Evolutionary conservation across 106 monocot genomes (phyloP), one percentile per base, ranked within the genome.

Genomic region (Amphibolis antarctica): DNA sequence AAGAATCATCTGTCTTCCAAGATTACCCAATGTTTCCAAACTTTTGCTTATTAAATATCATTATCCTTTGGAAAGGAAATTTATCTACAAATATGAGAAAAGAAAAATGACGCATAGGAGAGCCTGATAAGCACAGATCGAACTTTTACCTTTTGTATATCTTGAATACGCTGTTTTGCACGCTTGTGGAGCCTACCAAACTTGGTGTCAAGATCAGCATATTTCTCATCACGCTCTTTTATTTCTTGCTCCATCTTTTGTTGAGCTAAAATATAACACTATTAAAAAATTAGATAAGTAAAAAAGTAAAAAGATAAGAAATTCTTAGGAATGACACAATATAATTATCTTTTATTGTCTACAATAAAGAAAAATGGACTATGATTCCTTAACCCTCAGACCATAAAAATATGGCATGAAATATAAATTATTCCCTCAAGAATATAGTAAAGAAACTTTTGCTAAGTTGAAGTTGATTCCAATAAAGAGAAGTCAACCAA

Each of bases 111-210:
- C 14, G 48, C 1, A 15, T 48, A 13, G 12, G 14, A 15, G 48
- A 15, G 48, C 3, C 14, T 48, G 48, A 48, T 4, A 48, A 48
- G 12, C 13, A 57, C 4, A 57, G 42, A 12, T 31, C 42, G 60
- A 42, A 60, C 28, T 19, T 45, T 25, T 63, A 46, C 63, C 63
- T 63, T 63, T 46, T 63, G 46, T 45, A 46, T 46, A 18, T 63
- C 63, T 46, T 96, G 96, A 65, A 96, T 96, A 7, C 82, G 77
- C 70, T 96, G 96, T 66, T 86, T 96, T 59, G 89, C 96, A 65
- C 96, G 96, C 60, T 96, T 96, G 69, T 89, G 96, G 67, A 96
- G 89, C 67, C 96, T 89, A 67, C 77, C 77, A 71, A 96, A 84
- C 72, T 96, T 96, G 31, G 86, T 69, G 71, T 96, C 96, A 48